Conservation (phyloP, 768 basidiomycete species). For the Serendipita sp. region DNA sequence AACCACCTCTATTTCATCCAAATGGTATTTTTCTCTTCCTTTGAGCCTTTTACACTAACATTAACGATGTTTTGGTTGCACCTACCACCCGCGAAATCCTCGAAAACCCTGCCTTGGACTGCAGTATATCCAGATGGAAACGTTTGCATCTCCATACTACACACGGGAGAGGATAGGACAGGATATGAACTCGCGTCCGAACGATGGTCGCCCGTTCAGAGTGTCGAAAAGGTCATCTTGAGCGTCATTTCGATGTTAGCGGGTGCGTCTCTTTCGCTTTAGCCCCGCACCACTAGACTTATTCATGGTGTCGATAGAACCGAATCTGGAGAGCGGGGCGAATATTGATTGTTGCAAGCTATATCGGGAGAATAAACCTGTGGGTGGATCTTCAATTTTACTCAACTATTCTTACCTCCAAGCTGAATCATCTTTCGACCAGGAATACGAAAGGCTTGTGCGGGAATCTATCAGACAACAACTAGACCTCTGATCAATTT, state of each 20-base stretch:
- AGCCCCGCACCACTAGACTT: background rate
- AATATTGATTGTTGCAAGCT: constrained; percentile 97
- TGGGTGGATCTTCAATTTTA: constrained; percentile 14
- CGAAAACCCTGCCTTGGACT: too few species aligned
- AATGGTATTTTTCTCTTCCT: too few species aligned
- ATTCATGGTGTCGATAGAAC: constrained; percentile 36
- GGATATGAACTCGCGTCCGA: constrained; percentile 94
- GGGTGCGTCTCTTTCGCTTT: constrained; percentile 31
- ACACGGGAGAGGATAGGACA: constrained; percentile 63
- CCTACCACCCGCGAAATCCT: background rate
- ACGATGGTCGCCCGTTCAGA: constrained; percentile 98
- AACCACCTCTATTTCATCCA: constrained; percentile 92
- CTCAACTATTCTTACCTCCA: background rate
- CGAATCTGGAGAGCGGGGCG: constrained; percentile 93
- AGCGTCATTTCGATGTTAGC: constrained; percentile 97
- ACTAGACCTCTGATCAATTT: constrained; percentile 33
- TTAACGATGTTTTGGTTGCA: constrained; percentile 7
- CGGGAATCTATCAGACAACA: constrained; percentile 72
- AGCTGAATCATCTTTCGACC: background rate
- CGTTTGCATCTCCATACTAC: constrained; percentile 96
- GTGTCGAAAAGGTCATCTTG: constrained; percentile 89
- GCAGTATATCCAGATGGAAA: constrained; percentile 90
- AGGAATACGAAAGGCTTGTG: constrained; percentile 83
- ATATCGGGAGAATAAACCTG: constrained; percentile 70
- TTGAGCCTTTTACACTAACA: too few species aligned